Evolutionary conservation across 495 filamentous ascomycete genomes (phyloP), one percentile per base, ranked within the genome.

Genomic region (Penicillium egyptiacum): DNA sequence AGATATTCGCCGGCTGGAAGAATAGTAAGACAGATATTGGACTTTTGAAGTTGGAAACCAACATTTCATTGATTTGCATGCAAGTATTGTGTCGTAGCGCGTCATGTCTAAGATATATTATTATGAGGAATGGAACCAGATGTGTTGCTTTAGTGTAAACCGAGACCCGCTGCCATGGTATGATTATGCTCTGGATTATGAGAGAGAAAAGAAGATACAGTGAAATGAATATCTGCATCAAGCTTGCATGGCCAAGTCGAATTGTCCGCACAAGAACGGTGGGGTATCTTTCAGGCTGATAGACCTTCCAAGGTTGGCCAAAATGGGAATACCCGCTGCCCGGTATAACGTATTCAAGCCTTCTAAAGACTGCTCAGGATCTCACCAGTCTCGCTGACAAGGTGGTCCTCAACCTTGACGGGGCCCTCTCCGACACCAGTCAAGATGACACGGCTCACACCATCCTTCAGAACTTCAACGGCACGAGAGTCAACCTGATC

Each of bases 361-460:
- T 49, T 46, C 44, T 68, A 71, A 25, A 53, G 50, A 37, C 64
- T 51, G 58, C 61, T 68, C 55, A 81, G 58, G 20, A 81, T 78
- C 58, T 84, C 77, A 17, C 90, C 91, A 61, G 85, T 80, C 66
- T 83, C 86, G 43, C 81, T 83, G 59, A 96, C 83, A 63, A 98
- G 77, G 62, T 87, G 86, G 53, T 93, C 87, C 31, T 91, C 77
- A 16, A 89, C 86, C 70, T 81, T 89, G 47, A 88, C 70, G 0
- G 94, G 94, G 0, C 94, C 95, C 70, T 94, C 91, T 1, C 94
- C 94, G 25, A 98, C 94, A 40, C 88, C 80, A 2, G 94, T 98
- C 79, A 90, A 68, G 58, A 98, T 98, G 22, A 98, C 86, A 61
- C 91, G 81, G 72, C 86, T 88, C 8, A 98, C 85, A 14, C 94